Conservation (phyloP, 768 basidiomycete species). For the Mycena kentingensis region DNA sequence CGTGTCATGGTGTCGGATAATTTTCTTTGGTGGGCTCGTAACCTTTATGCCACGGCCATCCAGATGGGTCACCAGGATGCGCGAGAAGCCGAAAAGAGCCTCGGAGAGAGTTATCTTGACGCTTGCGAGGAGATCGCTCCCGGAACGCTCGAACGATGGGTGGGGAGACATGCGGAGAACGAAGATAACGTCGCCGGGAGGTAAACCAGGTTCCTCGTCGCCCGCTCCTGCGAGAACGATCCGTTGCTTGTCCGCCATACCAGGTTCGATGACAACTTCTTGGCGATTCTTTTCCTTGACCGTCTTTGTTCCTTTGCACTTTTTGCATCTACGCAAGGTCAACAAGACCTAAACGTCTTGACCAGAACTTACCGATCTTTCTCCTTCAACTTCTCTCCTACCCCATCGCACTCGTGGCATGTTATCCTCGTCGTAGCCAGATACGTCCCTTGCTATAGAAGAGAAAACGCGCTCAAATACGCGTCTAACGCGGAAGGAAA, state of each 20-base stretch:
- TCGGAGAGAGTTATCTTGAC: slow-evolving; percentile 91
- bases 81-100: slow-evolving; percentile 91
- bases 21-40: slow-evolving; percentile 69
- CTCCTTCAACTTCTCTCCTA: slow-evolving; percentile 72
- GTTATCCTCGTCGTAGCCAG: slow-evolving; percentile 45
- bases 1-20: slow-evolving; percentile 72
- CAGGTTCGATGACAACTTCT: slow-evolving; percentile 84
- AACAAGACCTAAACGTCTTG: slow-evolving; percentile 4
- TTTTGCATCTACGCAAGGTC: slow-evolving; percentile 73
- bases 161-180: slow-evolving; percentile 69
- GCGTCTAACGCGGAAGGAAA: not conserved
- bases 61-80: slow-evolving; percentile 87
- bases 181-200: slow-evolving; percentile 91
- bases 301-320: slow-evolving; percentile 86
- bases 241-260: slow-evolving; percentile 80
- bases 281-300: slow-evolving; percentile 87
- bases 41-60: slow-evolving; percentile 91
- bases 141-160: slow-evolving; percentile 79
- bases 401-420: slow-evolving; percentile 72
- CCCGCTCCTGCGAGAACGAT: slow-evolving; percentile 92
- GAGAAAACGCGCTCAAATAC: slow-evolving; percentile 18
- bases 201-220: slow-evolving; percentile 87
- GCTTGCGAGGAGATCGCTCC: slow-evolving; percentile 76
- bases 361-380: slow-evolving; percentile 68
- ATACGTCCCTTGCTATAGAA: slow-evolving; percentile 50